These are phyloP conservation scores for Backusella tuberculispora DNA, from an alignment of 192 early-diverging fungal species.

Conservation along the genomic window DNA sequence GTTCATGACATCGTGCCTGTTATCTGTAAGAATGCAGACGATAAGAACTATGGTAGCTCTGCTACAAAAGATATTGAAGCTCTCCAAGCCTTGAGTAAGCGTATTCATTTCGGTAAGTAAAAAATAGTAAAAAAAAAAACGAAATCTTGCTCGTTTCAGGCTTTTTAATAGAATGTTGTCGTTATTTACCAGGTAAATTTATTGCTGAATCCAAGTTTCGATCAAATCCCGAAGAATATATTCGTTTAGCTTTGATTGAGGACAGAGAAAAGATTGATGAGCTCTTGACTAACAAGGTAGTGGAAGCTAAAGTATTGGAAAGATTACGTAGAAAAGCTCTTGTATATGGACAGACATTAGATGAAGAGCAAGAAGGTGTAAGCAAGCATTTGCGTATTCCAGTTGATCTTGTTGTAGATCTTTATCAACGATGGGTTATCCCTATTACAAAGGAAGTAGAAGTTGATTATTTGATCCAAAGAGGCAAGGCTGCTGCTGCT, in stretches of 20 bases:
- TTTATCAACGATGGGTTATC: conserved; percentile 96
- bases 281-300: conserved; percentile 84
- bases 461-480: conserved; percentile 85
- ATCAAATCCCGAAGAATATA: conserved; percentile 54
- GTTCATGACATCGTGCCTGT: conserved; percentile 77
- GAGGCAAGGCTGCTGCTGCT: conserved; percentile 40
- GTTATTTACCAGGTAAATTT: conserved; percentile 75
- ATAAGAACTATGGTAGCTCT: conserved; percentile 91
- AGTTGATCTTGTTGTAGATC: conserved; percentile 81
- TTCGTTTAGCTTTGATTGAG: conserved; percentile 46
- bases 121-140: background rate
- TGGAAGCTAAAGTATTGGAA: conserved; percentile 83
- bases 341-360: conserved; percentile 85
- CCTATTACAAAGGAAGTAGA: conserved; percentile 97
- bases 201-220: conserved; percentile 98
- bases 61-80: conserved; percentile 93
- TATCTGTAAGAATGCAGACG: conserved; percentile 77
- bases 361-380: conserved; percentile 39
- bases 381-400: conserved; percentile 61
- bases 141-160: too few relatives aligned
- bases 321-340: conserved; percentile 87
- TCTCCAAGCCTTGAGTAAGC: conserved; percentile 86
- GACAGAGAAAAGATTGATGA: conserved; percentile 82
- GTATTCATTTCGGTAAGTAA: conserved; percentile 89
- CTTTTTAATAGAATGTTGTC: background rate